A percentile compares a stretch with the other conserved stretches of the same genome.
These are phyloP conservation scores for Podospora pseudoanserina DNA, from an alignment of 495 filamentous ascomycete genomes.

Conservation along the genomic window DNA sequence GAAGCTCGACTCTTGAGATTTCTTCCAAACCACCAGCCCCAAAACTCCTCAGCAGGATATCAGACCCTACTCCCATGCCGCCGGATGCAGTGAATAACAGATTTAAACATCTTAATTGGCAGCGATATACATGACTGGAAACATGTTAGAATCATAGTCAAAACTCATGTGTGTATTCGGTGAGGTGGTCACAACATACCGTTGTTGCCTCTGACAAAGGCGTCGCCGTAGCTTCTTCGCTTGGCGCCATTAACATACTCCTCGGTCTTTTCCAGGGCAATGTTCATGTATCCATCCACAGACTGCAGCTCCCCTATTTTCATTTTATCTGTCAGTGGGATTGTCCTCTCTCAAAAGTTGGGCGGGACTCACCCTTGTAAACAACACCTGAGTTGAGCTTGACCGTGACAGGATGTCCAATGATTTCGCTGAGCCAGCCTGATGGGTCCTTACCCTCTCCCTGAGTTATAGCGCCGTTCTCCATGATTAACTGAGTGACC, in stretches of 20 bases:
- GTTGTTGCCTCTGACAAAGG: conserved; percentile 95
- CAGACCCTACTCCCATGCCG: not conserved
- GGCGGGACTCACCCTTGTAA: conserved; percentile 70
- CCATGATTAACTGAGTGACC: conserved; percentile 48
- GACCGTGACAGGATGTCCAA: conserved; percentile 85
- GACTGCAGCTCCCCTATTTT: conserved; percentile 82
- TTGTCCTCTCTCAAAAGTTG: not conserved
- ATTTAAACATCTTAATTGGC: conserved; percentile 48
- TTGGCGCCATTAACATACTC: conserved; percentile 84
- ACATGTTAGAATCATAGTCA: not conserved
- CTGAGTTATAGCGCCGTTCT: conserved; percentile 61
- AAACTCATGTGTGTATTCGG: not conserved
- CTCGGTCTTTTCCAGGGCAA: conserved; percentile 89
- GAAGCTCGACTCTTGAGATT: not conserved
- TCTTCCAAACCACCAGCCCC: not conserved
- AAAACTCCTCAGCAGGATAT: not conserved
- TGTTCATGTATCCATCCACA: conserved; percentile 99
- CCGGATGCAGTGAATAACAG: not conserved
- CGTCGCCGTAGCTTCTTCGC: conserved; percentile 82
- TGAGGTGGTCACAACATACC: conserved; percentile 49
- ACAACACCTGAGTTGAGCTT: conserved; percentile 95
- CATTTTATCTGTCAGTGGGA: conserved; percentile 4
- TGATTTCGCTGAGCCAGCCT: conserved; percentile 85
- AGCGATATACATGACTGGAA: conserved; percentile 70
- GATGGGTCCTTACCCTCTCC: conserved; percentile 82